Percentiles rank a stretch among this genome's conserved stretches.
These are phyloP conservation scores for Thermothielavioides terrestris DNA, from an alignment of 495 filamentous ascomycete genomes.

Conservation along the genomic window DNA sequence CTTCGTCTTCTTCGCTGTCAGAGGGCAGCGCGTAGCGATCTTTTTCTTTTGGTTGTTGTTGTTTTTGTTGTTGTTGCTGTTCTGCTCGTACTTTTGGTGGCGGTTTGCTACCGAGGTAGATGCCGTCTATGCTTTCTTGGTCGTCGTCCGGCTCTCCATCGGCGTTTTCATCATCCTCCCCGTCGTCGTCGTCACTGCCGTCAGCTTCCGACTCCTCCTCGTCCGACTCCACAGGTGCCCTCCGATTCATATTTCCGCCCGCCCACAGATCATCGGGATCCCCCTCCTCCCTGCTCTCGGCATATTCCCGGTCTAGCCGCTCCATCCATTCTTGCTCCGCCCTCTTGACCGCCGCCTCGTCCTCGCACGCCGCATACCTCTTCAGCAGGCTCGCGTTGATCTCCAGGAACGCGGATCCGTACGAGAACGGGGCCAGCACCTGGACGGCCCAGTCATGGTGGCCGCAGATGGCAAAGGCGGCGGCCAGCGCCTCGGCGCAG, in stretches of 20 bases:
- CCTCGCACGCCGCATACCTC: constrained; percentile 72
- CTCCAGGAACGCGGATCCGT: constrained; percentile 76
- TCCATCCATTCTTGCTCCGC: constrained; percentile 80
- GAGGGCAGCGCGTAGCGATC: constrained; percentile 69
- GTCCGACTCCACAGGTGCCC: constrained; percentile 44
- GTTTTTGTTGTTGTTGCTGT: no score
- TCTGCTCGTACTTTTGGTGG: constrained; percentile 25
- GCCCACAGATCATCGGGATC: constrained; percentile 68
- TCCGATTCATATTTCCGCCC: constrained; percentile 74
- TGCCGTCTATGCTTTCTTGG: constrained; percentile 36
- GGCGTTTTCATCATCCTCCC: constrained; percentile 32
- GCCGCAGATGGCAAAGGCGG: constrained; percentile 86
- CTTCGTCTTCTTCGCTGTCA: constrained; percentile 49
- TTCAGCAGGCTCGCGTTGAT: constrained; percentile 80
- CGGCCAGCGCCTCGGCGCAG: constrained; percentile 90
- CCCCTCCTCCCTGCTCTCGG: constrained; percentile 61
- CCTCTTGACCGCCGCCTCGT: constrained; percentile 81
- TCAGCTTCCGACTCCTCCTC: constrained; percentile 40
- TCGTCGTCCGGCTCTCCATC: constrained; percentile 22
- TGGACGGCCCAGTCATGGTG: constrained; percentile 83
- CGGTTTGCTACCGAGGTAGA: constrained; percentile 49
- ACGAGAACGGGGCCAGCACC: constrained; percentile 74
- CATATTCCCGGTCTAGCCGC: constrained; percentile 82
- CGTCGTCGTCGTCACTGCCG: constrained; percentile 26
- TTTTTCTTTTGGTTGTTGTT: constrained; percentile 31